Evolutionary conservation across 2,329 filamentous ascomycete species (phyloP), one percentile per base, ranked within the genome.

Genomic region (Exophiala sideris): DNA sequence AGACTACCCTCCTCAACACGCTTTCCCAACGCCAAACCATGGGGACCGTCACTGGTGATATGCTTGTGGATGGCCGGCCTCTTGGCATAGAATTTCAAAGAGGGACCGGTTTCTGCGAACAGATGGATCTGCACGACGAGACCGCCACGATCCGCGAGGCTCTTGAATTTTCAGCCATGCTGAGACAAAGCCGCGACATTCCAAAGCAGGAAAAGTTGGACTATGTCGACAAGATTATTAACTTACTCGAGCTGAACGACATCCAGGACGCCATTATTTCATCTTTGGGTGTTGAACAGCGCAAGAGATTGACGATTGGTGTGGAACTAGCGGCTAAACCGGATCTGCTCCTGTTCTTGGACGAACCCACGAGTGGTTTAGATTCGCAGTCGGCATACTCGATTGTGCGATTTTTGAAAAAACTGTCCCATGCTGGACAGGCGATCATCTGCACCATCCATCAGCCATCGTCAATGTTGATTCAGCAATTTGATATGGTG

Each of bases 1-100:
- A 95, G 72, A 91, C 88, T 0, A 94, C 89, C 0, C 74, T 95
- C 0, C 76, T 95, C 14, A 91, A 94, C 68, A 89, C 87, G 0
- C 71, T 88, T 1, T 84, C 88, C 0, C 87, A 91, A 65, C 81
- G 89, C 2, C 85, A 90, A 67, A 84, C 75, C 12, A 78, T 76
- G 50, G 85, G 86, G 52, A 77, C 86, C 9, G 76, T 87, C 2
- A 71, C 72, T n/a, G 87, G 87, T 10, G 80, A 86, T 45, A 86
- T 89, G 78, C 75, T 87, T n/a, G 84, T 89, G 7, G 85, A 89
- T 62, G 86, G 86, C 1, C 78, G 78, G 40, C 70, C 77, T 1
- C 75, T 88, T 0, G 81, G 79, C 0, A 69, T 77, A 2, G 82
- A 83, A 48, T 89, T 89, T 65, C 84, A 87, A 63, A 76, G 86